Evolutionary conservation across 1,139 yeast genomes (phyloP), one percentile per base, ranked within the genome.

Genomic region (Citeromyces hawaiiensis): DNA sequence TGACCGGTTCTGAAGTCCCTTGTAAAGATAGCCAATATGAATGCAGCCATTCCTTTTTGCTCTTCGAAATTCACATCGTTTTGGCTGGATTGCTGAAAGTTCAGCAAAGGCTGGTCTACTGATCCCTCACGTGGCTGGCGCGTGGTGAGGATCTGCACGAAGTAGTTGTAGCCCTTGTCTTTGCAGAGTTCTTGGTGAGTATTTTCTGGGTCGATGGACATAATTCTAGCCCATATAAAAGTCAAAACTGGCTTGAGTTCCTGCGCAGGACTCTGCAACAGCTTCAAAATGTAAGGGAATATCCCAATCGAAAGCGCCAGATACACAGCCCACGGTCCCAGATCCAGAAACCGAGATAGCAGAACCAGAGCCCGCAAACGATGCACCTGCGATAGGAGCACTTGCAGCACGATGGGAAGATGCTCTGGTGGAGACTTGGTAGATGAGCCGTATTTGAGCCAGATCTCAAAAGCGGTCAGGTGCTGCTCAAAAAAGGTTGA

Each of bases 251-350:
- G 97, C 52, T 87, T 87, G 44, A 93, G 65, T 52, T 93, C 98
- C 33, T 86, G 94, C 0, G 97, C 96, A 0, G 98, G 97, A 44
- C 94, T 82, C 55, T 91, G 98, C 31, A 91, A 62, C 30, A 93
- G 66, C 51, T 88, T 86, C 44, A 91, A 65, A 21, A 93, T 96
- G 54, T 93, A 93, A 0, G 98, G 97, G 59, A 91, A 91, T 31
- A 91, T 91, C 21, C 98, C 97, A 50, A 91, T 88, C 3, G 96
- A 83, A 32, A 91, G 64, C 0, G 97, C 94, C 35, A 88, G 64
- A 50, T 87, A 86, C 0, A 91, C 98, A 0, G 98, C 97, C 93
- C 96, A 86, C 0, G 98, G 96, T 0, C 99, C 99, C 36, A 91
- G 63, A 57, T 91, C 98, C 35, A 91, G 66, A 54, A 88, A 91